phyloP scores from a whole-genome alignment of 75 land plant genomes.

The Cupressus sempervirens region DNA sequence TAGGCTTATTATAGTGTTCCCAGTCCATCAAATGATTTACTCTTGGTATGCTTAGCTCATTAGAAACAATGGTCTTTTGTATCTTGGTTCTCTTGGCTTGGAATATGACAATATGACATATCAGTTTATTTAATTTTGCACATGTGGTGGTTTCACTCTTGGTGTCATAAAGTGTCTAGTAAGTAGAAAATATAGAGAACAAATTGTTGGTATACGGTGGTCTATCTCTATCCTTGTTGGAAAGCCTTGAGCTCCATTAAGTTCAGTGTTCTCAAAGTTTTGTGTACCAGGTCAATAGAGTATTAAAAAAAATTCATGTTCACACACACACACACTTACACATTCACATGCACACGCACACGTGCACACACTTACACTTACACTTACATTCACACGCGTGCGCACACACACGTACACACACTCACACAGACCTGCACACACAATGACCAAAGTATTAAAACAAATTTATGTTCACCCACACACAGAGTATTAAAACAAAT shows the following conservation, averaged over 20 bases:
- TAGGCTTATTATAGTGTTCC: background rate
- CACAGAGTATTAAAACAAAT: too few species aligned
- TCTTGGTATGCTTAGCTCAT: background rate
- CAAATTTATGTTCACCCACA: too few species aligned
- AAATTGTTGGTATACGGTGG: background rate
- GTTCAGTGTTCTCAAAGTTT: too few species aligned
- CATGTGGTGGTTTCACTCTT: background rate
- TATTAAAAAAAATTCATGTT: too few species aligned
- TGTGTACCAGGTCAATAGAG: too few species aligned
- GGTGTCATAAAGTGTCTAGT: background rate
- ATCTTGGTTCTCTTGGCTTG: background rate
- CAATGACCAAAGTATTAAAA: too few species aligned
- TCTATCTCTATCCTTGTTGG: background rate
- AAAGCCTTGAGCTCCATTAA: background rate
- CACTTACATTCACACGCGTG: too few species aligned
- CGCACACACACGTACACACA: too few species aligned
- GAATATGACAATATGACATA: background rate
- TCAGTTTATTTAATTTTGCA: background rate
- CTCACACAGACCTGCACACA: too few species aligned
- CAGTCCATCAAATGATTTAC: background rate
- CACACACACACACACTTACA: too few species aligned
- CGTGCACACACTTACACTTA: too few species aligned
- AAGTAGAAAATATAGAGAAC: background rate
- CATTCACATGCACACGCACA: too few species aligned
- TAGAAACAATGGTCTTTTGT: background rate